Conservation (phyloP, 2,329 filamentous ascomycete genomes). For the Raffaelea ambrosiae region DNA sequence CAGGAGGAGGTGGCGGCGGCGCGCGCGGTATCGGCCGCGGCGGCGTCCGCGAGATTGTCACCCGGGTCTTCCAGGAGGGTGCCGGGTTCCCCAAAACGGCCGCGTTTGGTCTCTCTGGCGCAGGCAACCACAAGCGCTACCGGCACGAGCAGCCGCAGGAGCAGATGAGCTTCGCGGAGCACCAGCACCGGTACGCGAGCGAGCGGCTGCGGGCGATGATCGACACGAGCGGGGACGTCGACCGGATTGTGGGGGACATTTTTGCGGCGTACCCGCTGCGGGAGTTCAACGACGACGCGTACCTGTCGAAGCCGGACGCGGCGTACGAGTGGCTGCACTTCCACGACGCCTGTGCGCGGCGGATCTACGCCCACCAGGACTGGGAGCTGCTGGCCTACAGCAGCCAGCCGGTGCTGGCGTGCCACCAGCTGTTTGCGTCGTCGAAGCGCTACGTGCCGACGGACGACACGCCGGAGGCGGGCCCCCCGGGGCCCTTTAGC, state of each 20-base stretch:
- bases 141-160: constrained; percentile 46
- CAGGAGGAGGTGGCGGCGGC: constrained; percentile 25
- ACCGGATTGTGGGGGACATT: constrained; percentile 72
- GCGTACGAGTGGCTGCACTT: constrained; percentile 96
- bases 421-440: constrained; percentile 84
- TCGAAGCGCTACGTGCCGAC: constrained; percentile 43
- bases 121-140: constrained; percentile 28
- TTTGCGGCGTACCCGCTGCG: constrained; percentile 80
- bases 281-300: constrained; percentile 86
- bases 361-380: constrained; percentile 75
- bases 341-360: constrained; percentile 73
- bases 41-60: constrained; percentile 64
- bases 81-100: constrained; percentile 61
- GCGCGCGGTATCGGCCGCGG: constrained; percentile 65
- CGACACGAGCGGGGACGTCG: constrained; percentile 69
- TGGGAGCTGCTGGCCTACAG: constrained; percentile 90
- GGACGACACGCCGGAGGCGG: constrained; percentile 29
- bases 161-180: constrained; percentile 63
- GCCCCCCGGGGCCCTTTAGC: constrained; percentile 62
- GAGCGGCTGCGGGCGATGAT: constrained; percentile 66
- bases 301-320: constrained; percentile 76
- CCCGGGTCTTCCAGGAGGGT: constrained; percentile 70
- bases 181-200: constrained; percentile 63
- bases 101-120: constrained; percentile 17
- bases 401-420: constrained; percentile 76